Evolutionary conservation across 2,329 filamentous ascomycete species (phyloP), one percentile per base, ranked within the genome.

Genomic region (Fusarium graminum): DNA sequence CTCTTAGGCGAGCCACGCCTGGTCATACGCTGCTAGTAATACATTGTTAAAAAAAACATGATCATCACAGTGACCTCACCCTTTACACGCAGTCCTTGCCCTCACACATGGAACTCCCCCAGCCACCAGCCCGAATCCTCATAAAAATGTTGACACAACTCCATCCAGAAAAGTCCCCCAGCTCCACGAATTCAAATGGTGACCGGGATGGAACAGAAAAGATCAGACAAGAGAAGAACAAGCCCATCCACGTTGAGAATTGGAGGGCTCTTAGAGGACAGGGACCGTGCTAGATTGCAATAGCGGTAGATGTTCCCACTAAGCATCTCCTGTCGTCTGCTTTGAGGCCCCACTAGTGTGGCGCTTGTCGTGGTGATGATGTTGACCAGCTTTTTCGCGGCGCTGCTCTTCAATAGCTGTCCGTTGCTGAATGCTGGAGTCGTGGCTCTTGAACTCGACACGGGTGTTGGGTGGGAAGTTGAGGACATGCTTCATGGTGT

Each of bases 391-490:
- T 80, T 97, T 97, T 74, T 97, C 93, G 71, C 94, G 92, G 64
- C 94, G 91, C 55, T 92, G 92, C 78, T 97, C 93, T 74, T 97
- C 94, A 67, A 97, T 93, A 19, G 92, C 92, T 29, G 90, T 92
- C 70, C 93, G 88, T 80, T 97, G 94, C 70, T 93, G 91, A 75
- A 99, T 97, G 78, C 93, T 97, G 67, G 94, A 92, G 75, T 97
- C 94, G 78, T 99, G 95, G 75, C 91, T 95, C 81, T 97, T 97
- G 88, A 94, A 99, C 72, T 95, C 89, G 61, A 99, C 90, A 74
- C 91, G 92, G 36, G 95, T 98, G 77, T 97, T 94, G 42, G 88
- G 81, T 2, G 94, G 94, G 76, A 97, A 92, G 69, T 88, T 87
- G 56, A 99, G 88, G 68, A 96, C 85, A 67, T 93, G 91, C 81